These are phyloP conservation scores for Jamesozyma gamospora DNA, from an alignment of 805 yeast genomes.

Conservation along the genomic window DNA sequence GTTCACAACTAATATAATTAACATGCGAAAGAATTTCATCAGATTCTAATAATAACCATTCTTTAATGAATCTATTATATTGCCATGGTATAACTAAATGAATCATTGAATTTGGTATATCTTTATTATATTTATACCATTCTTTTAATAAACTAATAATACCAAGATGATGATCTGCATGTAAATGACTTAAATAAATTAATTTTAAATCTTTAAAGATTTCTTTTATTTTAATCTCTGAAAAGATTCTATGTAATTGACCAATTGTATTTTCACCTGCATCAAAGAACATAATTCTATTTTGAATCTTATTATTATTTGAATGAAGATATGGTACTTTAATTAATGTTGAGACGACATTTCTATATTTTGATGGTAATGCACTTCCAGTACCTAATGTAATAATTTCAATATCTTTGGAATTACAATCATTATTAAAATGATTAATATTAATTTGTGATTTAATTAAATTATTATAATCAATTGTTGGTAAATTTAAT, in stretches of 20 bases:
- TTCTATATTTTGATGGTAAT: conserved; percentile 71
- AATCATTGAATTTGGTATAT: conserved; percentile 33
- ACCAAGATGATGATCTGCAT: conserved; percentile 96
- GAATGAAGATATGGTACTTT: conserved; percentile 45
- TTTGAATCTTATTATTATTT: conserved; percentile 27
- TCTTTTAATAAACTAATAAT: conserved; percentile 54
- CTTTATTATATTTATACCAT: conserved; percentile 45
- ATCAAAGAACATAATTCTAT: conserved; percentile 56
- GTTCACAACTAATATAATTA: conserved; percentile 50
- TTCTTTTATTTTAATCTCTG: conserved; percentile 32
- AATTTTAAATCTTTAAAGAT: conserved; percentile 53
- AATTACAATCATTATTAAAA: conserved; percentile 26
- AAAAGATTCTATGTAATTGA: conserved; percentile 51
- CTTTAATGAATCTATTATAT: conserved; percentile 53
- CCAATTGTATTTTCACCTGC: conserved; percentile 95
- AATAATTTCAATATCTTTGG: conserved; percentile 52
- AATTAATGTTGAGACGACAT: conserved; percentile 72
- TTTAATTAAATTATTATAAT: conserved; percentile 21
- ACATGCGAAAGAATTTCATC: conserved; percentile 35
- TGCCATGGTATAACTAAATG: conserved; percentile 69
- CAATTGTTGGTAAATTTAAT: conserved; percentile 15
- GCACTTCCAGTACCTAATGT: conserved; percentile 94
- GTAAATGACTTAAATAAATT: conserved; percentile 77
- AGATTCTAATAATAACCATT: conserved; percentile 50
- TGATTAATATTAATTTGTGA: conserved; percentile 25